phyloP scores from a whole-genome alignment of 1,139 yeast species.

The Pichia sp. region DNA sequence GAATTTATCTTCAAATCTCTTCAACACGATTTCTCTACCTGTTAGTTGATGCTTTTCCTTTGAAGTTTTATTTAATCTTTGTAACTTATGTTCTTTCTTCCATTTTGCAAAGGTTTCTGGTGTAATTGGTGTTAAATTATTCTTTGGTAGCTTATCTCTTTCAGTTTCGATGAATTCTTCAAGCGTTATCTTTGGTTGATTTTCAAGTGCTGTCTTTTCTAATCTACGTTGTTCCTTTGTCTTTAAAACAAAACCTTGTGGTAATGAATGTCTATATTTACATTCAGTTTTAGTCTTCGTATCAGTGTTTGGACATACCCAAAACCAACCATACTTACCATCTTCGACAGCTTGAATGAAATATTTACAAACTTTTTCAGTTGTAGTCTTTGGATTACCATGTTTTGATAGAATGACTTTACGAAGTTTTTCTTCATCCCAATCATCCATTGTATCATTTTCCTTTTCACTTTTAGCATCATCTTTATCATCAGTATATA shows the following conservation, averaged over 20 bases:
- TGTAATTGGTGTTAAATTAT: constrained; percentile 81
- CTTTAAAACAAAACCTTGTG: constrained; percentile 93
- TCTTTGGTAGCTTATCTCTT: constrained; percentile 74
- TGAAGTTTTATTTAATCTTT: constrained; percentile 51
- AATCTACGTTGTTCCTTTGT: constrained; percentile 91
- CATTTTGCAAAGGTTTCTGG: constrained; percentile 75
- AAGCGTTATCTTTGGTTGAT: constrained; percentile 83
- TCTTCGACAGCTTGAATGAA: constrained; percentile 97
- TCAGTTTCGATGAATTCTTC: constrained; percentile 96
- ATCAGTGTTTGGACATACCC: constrained; percentile 96
- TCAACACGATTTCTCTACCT: constrained; percentile 77
- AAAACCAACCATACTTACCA: constrained; percentile 98
- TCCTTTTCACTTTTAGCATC: constrained; percentile 38
- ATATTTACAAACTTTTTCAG: constrained; percentile 89
- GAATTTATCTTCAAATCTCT: constrained; percentile 61
- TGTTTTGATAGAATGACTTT: constrained; percentile 84
- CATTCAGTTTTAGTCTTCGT: constrained; percentile 48
- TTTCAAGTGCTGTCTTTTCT: constrained; percentile 79
- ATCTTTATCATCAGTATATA: constrained; percentile 81
- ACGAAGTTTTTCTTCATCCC: constrained; percentile 96
- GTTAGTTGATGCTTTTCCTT: constrained; percentile 50
- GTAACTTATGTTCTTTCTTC: constrained; percentile 64
- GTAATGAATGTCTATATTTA: constrained; percentile 93
- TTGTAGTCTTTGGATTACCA: constrained; percentile 90
- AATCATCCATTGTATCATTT: constrained; percentile 85